Evolutionary conservation across 768 basidiomycete species (phyloP), one percentile per base, ranked within the genome.

Genomic region (Lentinula edodes): DNA sequence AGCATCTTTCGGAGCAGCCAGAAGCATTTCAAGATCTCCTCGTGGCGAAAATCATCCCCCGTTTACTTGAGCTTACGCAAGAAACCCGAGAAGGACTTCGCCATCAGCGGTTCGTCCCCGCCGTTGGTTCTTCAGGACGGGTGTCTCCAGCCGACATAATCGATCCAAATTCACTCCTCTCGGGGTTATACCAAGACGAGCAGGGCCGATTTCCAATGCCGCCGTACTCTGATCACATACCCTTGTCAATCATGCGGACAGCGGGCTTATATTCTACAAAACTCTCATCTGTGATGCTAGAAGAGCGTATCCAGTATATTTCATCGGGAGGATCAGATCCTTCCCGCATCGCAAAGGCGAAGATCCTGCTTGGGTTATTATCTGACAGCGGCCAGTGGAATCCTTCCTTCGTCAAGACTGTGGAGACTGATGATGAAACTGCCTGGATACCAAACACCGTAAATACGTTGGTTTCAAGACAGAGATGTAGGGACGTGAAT

Each of bases 391-490:
- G 28, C 0, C 64, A 61, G 10, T 61, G 50, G 60, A 36, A 52
- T 43, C 36, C 67, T 0, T 54, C 50, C 16, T 68, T 68, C 52
- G 63, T 67, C 43, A 65, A 65, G 45, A 46, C 62, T 20, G 58
- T 61, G 34, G 59, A 68, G 32, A 58, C 8, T 61, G 63, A 2
- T 61, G 55, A 36, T 34, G 62, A 41, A 13, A 43, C 20, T 12
- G 9, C 39, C 6, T 81, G 80, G 79, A 63, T 82, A 6, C 80
- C 80, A 0, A 79, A 78, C 1, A 62, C 58, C 13, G 52, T 62
- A 32, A 77, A 76, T 5, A 42, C 42, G 5, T 23, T 56, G 35
- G 42, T 18, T 10, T 35, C 50, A 23, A 59, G 58, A 38, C 65
- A 81, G n/a, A 61, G 69, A 12, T 62, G 63, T 3, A 67, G 73